Evolutionary conservation across 1,284 basidiomycete genomes (phyloP), one percentile per base, ranked within the genome.

Genomic region (Cutaneotrichosporon sp.): DNA sequence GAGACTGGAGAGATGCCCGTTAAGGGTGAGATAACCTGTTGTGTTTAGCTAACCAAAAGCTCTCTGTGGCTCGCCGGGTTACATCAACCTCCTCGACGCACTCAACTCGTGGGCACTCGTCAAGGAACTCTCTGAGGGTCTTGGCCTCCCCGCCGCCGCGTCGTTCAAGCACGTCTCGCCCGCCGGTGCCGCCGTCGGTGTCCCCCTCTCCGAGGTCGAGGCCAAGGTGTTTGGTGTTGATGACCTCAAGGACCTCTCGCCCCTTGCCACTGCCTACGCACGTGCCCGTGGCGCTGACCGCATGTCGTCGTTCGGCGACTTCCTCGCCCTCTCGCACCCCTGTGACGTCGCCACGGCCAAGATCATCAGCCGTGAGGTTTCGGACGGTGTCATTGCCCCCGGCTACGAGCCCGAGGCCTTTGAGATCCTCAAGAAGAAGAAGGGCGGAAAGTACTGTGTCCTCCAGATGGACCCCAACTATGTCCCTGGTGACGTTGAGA

Each of bases 121-220:
- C 67, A 92, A 90, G 76, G 96, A 99, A 80, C 86, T 99, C 11
- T 88, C 93, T 58, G 91, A 90, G 1, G 87, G 92, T 31, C 83
- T 86, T 64, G 65, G 74, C 60, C 87, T 98, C 59, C 94, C 97
- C 18, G 97, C 97, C 30, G 96, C 96, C 18, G 94, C 96, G 4
- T 98, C 95, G 0, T 99, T 99, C 89, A 99, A 99, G 85, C 96
- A 99, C 80, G 97, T 99, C 65, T 98, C 95, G 22, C 96, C 96
- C 13, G 96, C 96, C 1, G 96, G 96, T 67, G 95, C 92, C 10
- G 96, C 96, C 47, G 91, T 97, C 34, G 94, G 94, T 52, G 78
- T 95, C 55, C 89, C 89, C 69, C 86, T 99, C 47, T 86, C 88
- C 70, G 89, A 92, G 31, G 85, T 85, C 0, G 95, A 98, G 82